Conservation (phyloP, 768 basidiomycete species). For the Cystobasidium tubakii region DNA sequence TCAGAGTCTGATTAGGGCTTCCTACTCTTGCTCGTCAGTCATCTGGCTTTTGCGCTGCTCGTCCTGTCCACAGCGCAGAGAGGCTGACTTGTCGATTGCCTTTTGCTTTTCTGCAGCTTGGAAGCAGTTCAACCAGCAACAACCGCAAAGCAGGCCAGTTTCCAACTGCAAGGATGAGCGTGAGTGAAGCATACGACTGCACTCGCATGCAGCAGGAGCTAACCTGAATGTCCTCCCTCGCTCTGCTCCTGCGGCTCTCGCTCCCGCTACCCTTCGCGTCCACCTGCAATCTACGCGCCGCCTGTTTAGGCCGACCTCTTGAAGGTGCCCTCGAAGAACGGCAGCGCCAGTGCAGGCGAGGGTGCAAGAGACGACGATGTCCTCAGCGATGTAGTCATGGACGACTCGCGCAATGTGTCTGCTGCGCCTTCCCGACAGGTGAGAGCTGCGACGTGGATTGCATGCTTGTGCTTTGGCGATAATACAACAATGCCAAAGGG, state of each 20-base stretch:
- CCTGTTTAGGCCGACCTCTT: conserved; percentile 4
- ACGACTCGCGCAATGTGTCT: conserved; percentile 17
- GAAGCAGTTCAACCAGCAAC: background rate
- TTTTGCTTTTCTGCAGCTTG: background rate
- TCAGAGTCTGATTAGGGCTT: too few species aligned
- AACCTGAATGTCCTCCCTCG: too few species aligned
- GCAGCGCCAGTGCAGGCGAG: background rate
- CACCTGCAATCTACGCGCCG: background rate
- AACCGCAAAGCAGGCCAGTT: background rate
- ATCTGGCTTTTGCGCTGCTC: background rate
- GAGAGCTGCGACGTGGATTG: background rate
- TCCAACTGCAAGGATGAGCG: background rate
- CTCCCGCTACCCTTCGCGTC: background rate
- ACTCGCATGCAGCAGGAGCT: background rate
- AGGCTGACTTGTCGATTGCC: background rate
- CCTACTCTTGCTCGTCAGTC: too few species aligned
- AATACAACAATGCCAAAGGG: too few species aligned
- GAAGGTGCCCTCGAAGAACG: background rate
- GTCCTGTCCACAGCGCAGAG: background rate
- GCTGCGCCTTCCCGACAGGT: conserved; percentile 22
- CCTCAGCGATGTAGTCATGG: conserved; percentile 33
- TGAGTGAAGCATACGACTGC: background rate
- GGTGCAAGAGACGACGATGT: conserved; percentile 13
- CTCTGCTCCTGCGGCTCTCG: too few species aligned
- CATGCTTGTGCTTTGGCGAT: background rate